phyloP scores from a whole-genome alignment of 352 stramenopile genomes.

The Phytophthora pini region DNA sequence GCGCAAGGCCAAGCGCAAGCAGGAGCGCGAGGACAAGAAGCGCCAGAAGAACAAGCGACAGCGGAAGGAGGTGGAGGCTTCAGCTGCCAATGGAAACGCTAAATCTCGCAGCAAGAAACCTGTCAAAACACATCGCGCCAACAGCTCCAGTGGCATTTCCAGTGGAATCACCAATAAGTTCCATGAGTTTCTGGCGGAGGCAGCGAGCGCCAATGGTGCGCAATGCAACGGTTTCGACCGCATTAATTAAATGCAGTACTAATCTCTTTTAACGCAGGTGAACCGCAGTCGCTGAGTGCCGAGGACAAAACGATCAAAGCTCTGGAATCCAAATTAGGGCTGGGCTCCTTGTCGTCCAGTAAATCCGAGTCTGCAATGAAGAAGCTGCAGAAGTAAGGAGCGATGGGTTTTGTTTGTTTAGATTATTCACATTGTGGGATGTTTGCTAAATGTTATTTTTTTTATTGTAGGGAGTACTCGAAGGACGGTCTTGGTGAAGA shows the following conservation, averaged over 20 bases:
- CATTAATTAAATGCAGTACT: background rate
- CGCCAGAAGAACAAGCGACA: slow-evolving; percentile 67
- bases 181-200: slow-evolving; percentile 80
- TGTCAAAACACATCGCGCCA: slow-evolving; percentile 11
- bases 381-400: slow-evolving; percentile 70
- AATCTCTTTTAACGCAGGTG: slow-evolving; percentile 6
- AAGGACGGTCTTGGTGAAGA: slow-evolving; percentile 84
- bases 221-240: background rate
- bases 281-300: slow-evolving; percentile 32
- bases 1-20: slow-evolving; percentile 85
- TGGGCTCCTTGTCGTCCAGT: slow-evolving; percentile 36
- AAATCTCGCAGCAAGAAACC: slow-evolving; percentile 19
- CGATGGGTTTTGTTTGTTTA: background rate
- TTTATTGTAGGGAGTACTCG: slow-evolving; percentile 64
- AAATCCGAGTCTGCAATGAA: slow-evolving; percentile 62
- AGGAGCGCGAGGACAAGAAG: slow-evolving; percentile 83
- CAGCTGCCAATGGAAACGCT: slow-evolving; percentile 9
- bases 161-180: slow-evolving; percentile 74
- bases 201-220: slow-evolving; percentile 34
- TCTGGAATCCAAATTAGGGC: slow-evolving; percentile 73
- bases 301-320: slow-evolving; percentile 78
- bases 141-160: background rate
- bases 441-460: slow-evolving; percentile 16
- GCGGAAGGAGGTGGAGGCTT: slow-evolving; percentile 33
- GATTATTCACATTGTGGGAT: background rate